These are phyloP conservation scores for Sphaerostilbella broomeana DNA, from an alignment of 2,329 filamentous ascomycete species.

Conservation along the genomic window DNA sequence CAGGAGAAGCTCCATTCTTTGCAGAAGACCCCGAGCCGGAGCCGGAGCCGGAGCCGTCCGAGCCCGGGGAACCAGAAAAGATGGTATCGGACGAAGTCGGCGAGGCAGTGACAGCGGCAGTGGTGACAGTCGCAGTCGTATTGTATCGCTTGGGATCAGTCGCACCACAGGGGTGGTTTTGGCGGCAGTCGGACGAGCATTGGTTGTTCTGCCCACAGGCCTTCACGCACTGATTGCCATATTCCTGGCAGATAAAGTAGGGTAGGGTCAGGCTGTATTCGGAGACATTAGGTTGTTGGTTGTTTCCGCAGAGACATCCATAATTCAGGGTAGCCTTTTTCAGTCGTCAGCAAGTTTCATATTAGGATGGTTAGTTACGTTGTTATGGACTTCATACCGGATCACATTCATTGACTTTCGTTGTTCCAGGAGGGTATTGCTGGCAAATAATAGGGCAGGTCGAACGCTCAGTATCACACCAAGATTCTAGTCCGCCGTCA, in stretches of 20 bases:
- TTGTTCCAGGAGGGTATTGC: constrained; percentile 47
- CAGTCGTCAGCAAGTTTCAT: constrained; percentile 3
- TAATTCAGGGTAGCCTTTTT: constrained; percentile 56
- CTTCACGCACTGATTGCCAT: constrained; percentile 60
- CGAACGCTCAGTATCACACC: constrained; percentile 58
- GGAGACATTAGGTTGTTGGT: constrained; percentile 61
- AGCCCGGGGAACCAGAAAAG: constrained; percentile 28
- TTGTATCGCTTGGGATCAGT: constrained; percentile 56
- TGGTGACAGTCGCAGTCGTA: constrained; percentile 35
- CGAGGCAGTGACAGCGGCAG: constrained; percentile 34
- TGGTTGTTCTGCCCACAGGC: constrained; percentile 48
- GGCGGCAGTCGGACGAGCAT: constrained; percentile 55
- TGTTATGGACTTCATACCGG: constrained; percentile 38
- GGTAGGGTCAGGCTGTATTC: constrained; percentile 74
- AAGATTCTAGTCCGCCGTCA: constrained; percentile 40
- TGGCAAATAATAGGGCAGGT: constrained; percentile 68
- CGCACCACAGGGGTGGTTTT: constrained; percentile 68
- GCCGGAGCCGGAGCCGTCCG: constrained; percentile 16
- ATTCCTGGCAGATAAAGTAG: constrained; percentile 68
- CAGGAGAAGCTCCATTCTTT: constrained; percentile 23
- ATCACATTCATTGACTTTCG: constrained; percentile 59
- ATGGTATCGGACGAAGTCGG: constrained; percentile 31
- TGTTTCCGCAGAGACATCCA: constrained; percentile 64
- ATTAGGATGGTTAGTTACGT: neutral
- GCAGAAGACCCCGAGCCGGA: constrained; percentile 14